These are phyloP conservation scores for Excoecaria cochinchinensis DNA, from an alignment of 345 rosid species.

Conservation along the genomic window DNA sequence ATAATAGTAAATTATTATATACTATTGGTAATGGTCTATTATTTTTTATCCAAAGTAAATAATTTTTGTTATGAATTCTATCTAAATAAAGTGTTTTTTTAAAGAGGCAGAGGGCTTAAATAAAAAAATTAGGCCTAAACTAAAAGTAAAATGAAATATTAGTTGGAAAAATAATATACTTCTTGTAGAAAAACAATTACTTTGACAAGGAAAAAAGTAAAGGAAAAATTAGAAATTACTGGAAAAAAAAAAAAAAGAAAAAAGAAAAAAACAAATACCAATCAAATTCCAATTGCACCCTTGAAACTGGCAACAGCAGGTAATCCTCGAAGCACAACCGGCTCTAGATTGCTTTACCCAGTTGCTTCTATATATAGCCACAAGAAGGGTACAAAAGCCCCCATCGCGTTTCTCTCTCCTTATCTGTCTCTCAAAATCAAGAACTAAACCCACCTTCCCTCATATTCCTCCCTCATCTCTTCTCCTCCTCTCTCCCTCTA, in stretches of 20 bases:
- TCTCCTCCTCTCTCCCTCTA: background rate
- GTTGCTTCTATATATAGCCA: conserved; percentile 2
- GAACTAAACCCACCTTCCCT: conserved; percentile 10
- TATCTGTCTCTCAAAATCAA: conserved; percentile 8
- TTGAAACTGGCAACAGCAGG: conserved; percentile 17
- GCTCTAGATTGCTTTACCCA: background rate
- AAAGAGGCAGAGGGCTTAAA: no score
- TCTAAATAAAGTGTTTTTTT: no score
- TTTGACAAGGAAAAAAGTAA: no score
- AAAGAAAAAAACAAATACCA: background rate
- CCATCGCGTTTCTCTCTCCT: background rate
- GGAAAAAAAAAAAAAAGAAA: background rate
- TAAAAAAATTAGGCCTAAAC: no score
- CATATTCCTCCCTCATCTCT: background rate
- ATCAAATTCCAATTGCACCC: background rate
- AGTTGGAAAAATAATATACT: no score
- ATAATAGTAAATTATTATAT: no score
- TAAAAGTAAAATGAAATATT: no score
- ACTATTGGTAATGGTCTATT: no score
- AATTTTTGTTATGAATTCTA: no score
- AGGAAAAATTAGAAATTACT: no score
- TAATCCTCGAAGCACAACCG: background rate
- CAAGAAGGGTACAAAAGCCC: background rate
- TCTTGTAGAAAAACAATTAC: no score
- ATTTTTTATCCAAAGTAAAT: no score